These are phyloP conservation scores for Leccinum pachyderme DNA, from an alignment of 1,284 basidiomycete species.

Conservation along the genomic window DNA sequence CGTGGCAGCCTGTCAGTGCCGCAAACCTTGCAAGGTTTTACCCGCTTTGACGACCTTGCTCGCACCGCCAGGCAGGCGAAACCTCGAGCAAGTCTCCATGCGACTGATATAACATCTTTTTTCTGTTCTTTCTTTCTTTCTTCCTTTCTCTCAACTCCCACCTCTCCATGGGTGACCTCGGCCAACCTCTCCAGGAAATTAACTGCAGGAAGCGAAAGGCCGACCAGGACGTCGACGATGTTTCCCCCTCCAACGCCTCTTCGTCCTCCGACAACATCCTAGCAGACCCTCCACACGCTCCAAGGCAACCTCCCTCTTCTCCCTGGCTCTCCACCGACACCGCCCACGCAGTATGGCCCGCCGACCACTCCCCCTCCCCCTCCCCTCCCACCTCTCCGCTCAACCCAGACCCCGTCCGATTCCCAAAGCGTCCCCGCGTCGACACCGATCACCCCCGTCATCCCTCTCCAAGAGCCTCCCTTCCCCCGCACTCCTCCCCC, in stretches of 20 bases:
- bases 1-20: constrained; percentile 34
- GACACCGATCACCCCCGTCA: constrained; percentile 24
- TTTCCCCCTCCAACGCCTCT: constrained; percentile 10
- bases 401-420: constrained; percentile 19
- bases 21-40: constrained; percentile 20
- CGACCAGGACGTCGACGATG: constrained; percentile 29
- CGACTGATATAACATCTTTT: constrained; percentile 27
- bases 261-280: constrained; percentile 24
- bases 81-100: constrained; percentile 10
- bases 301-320: constrained; percentile 29
- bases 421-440: constrained; percentile 32
- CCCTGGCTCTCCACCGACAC: constrained; percentile 33
- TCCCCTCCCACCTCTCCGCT: constrained; percentile 32
- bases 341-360: constrained; percentile 30
- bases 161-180: constrained; percentile 32
- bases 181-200: constrained; percentile 25
- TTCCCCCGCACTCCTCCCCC: constrained; percentile 21
- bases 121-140: constrained; percentile 7
- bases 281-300: constrained; percentile 26
- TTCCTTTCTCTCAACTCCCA: background rate
- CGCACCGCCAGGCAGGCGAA: constrained; percentile 32
- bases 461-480: constrained; percentile 18
- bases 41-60: constrained; percentile 26
- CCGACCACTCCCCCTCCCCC: constrained; percentile 27
- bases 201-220: constrained; percentile 37